Base-by-base conservation (phyloP, 1,139 yeast genomes). In the Nakaseomyces sp. region DNA sequence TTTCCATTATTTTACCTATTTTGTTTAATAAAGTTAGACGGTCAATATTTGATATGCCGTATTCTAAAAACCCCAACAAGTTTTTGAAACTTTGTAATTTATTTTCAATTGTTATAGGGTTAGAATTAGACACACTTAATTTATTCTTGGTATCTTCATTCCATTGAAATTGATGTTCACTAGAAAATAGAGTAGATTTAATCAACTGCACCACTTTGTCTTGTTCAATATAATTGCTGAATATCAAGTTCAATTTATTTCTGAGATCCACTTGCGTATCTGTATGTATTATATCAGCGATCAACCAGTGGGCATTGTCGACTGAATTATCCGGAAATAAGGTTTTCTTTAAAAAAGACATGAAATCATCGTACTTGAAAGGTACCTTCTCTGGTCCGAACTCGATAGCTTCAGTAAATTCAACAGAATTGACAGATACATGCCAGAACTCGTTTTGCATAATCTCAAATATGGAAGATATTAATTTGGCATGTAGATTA, bases 291-390 rank as follows among this genome's bases (percentile, higher is more conserved):
- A 60, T 53, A 12, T 50, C 50, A 3, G 54, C 37, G 12, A 59
- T 45, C 12, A 61, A 41, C 64, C 64, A 60, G 22, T 40, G 24
- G 10, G 50, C 36, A n/a, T 51, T 46, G 39, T 56, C 54, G 15
- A 57, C 29, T 4, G 37, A 40, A n/a, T 48, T 46, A n/a, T 55
- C 46, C 4, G 51, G 48, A 31, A 47, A 55, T 29, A 51, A 49
- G 9, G 45, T 42, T 19, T 43, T 42, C 16, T 45, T 50, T 6
- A 57, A 37, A 29, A 49, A 47, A 5, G 44, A 47, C 15, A 51
- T 33, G 20, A 60, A 45, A 1, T 48, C 20, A 3, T 41, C 45
- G 39, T 58, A 59, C 26, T 54, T 46, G 7, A 58, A 19, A 19
- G 41, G 43, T 2, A 45, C 45, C 1, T 46, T 30, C 4, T 52